A percentile compares a stretch with the other conserved stretches of the same genome.
Evolutionary conservation across 1,139 yeast species (phyloP).

Genomic region (Debaryomycetaceae sp.): DNA sequence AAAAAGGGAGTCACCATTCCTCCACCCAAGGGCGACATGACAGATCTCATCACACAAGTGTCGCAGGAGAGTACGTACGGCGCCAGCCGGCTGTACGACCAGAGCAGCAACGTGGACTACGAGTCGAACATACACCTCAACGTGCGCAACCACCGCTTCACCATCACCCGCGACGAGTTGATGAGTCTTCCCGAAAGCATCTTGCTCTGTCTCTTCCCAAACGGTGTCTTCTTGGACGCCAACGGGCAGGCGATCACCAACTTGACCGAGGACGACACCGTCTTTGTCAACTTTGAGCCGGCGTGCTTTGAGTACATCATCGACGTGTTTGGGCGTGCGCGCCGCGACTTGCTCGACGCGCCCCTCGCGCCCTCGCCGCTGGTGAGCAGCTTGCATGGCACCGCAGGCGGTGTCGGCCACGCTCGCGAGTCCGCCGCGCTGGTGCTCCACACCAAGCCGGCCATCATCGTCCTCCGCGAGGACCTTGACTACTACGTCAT

Average conservation of each 20-base stretch:
- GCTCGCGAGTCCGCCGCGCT: conserved; percentile 24
- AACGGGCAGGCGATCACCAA: conserved; percentile 74
- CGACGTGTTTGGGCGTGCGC: conserved; percentile 53
- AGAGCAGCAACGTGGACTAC: conserved; percentile 38
- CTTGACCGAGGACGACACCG: conserved; percentile 71
- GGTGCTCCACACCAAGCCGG: conserved; percentile 75
- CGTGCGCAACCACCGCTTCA: conserved; percentile 59
- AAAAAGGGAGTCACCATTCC: too few species aligned
- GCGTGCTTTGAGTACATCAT: conserved; percentile 80
- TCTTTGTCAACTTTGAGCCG: conserved; percentile 82
- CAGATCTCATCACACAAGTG: conserved; percentile 64
- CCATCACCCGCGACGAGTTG: conserved; percentile 80
- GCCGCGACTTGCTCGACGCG: conserved; percentile 28
- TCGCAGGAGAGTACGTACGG: conserved; percentile 30
- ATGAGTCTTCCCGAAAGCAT: conserved; percentile 90
- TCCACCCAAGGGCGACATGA: conserved; percentile 17
- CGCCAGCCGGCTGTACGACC: conserved; percentile 19
- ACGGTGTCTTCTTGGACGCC: conserved; percentile 78
- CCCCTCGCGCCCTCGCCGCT: conserved; percentile 21
- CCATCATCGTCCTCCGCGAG: conserved; percentile 88
- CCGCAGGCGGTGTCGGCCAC: conserved; percentile 13
- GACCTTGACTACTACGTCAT: conserved; percentile 92
- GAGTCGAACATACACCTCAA: conserved; percentile 64
- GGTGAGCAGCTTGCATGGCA: conserved; percentile 2
- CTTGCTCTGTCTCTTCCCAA: conserved; percentile 79